A percentile compares a stretch with the other conserved stretches of the same genome.
phyloP scores from a whole-genome alignment of 768 basidiomycete species.

The Serendipita vermifera region DNA sequence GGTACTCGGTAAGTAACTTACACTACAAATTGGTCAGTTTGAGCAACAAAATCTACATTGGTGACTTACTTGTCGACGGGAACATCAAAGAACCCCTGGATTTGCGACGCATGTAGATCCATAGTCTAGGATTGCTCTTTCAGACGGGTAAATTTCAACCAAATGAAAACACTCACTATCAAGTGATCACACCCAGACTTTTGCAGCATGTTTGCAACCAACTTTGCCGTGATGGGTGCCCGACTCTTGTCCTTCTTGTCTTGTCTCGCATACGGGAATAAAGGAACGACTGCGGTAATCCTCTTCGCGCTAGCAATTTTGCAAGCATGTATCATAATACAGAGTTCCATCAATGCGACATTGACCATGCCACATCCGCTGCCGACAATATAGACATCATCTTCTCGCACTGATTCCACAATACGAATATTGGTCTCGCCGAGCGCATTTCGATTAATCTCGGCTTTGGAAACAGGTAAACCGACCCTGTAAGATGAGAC shows the following conservation, averaged over 20 bases:
- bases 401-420: constrained; percentile 89
- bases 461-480: constrained; percentile 72
- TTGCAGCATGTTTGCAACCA: constrained; percentile 95
- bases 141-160: constrained; percentile 2
- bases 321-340: constrained; percentile 99
- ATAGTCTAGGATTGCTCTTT: constrained; percentile 52
- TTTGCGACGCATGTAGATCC: constrained; percentile 98
- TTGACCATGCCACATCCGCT: constrained; percentile 75
- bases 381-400: constrained; percentile 98
- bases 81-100: constrained; percentile 99
- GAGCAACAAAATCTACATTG: constrained; percentile 12
- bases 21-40: constrained; percentile 32
- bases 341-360: constrained; percentile 92
- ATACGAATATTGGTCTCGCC: constrained; percentile 89
- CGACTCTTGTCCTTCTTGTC: constrained; percentile 99
- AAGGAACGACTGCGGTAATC: constrained; percentile 95
- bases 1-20: constrained; percentile 3
- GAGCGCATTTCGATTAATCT: constrained; percentile 76
- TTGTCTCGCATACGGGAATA: constrained; percentile 94
- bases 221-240: constrained; percentile 94
- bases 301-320: constrained; percentile 97
- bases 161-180: constrained; percentile 48
- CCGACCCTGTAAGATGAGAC: constrained; percentile 53
- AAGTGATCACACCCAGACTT: constrained; percentile 92
- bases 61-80: constrained; percentile 93